Evolutionary conservation across 768 basidiomycete genomes (phyloP), one percentile per base, ranked within the genome.

Genomic region (Asterophora lycoperdoides): DNA sequence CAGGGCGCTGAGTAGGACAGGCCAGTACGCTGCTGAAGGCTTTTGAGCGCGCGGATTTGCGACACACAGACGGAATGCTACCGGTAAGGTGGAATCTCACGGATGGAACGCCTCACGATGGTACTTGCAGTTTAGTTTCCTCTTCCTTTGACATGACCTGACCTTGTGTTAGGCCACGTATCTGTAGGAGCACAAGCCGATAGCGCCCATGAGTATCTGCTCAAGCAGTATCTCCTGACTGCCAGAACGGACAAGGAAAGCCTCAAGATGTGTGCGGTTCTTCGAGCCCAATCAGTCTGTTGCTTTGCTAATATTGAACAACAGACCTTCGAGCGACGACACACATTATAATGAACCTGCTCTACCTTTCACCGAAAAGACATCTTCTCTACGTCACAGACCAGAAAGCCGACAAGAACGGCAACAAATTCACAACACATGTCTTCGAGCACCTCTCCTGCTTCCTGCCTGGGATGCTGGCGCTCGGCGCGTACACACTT

Each of bases 141-240:
- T 32, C 14, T 20, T 20, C n/a, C n/a, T 45, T 13, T 15, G 19
- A 28, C 28, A 46, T 17, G 51, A 37, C 33, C 46, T 28, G 39
- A 54, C 28, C 29, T 2, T 28, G 34, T 9, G 32, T 23, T 61
- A 73, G 75, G 59, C 14, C 75, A 66, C 55, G 49, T 83, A 5
- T 80, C 84, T 1, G 78, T 87, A 6, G 87, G 86, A 20, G 79
- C 77, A 6, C 72, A 74, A 44, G 81, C 84, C 5, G 87, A 89
- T 58, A 89, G 87, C 57, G 78, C 76, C 9, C 86, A 89, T 52
- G 87, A 89, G 64, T 89, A 89, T 58, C 75, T 84, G 20, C 74
- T 89, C 48, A 89, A 89, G 58, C 77, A 83, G 46, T 86, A 82
- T 62, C 67, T 89, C 7, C 69, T 89, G 40, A 84, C 83, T 5